Conservation (phyloP, 129 eudicot genomes). For the Tagetes erecta region DNA sequence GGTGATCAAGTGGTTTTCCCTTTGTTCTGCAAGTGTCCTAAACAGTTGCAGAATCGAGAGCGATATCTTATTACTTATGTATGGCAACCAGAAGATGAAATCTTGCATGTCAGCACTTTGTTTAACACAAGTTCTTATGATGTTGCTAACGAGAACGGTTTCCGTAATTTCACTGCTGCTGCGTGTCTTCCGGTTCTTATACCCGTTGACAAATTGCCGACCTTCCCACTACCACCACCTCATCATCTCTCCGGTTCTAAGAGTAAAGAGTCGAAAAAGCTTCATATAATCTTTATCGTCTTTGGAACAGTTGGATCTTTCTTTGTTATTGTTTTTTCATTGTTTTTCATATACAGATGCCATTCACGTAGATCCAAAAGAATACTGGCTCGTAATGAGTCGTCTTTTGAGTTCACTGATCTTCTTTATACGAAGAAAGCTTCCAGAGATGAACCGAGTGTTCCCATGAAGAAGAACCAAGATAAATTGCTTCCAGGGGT, state of each 20-base stretch:
- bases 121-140: slow-evolving; percentile 50
- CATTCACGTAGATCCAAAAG: slow-evolving; percentile 33
- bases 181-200: slow-evolving; percentile 63
- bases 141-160: slow-evolving; percentile 45
- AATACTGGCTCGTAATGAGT: slow-evolving; percentile 40
- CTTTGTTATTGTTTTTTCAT: slow-evolving; percentile 33
- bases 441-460: slow-evolving; percentile 34
- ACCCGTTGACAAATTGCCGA: slow-evolving; percentile 52
- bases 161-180: slow-evolving; percentile 62
- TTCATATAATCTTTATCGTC: slow-evolving; percentile 19
- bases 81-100: slow-evolving; percentile 74
- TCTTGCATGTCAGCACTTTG: slow-evolving; percentile 47
- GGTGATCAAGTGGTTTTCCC: slow-evolving; percentile 66
- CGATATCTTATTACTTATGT: slow-evolving; percentile 60
- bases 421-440: slow-evolving; percentile 41
- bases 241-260: slow-evolving; percentile 21
- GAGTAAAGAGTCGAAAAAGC: slow-evolving; percentile 29
- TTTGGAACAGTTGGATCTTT: slow-evolving; percentile 38
- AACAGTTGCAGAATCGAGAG: slow-evolving; percentile 33
- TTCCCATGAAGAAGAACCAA: slow-evolving; percentile 40
- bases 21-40: slow-evolving; percentile 69
- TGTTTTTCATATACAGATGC: slow-evolving; percentile 30
- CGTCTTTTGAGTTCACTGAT: slow-evolving; percentile 50
- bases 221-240: slow-evolving; percentile 45
- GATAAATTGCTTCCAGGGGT: slow-evolving; percentile 70